Percentiles rank a stretch among this genome's conserved stretches.
These are phyloP conservation scores for Cryphonectria naterciae DNA, from an alignment of 2,329 filamentous ascomycete genomes.

Conservation along the genomic window DNA sequence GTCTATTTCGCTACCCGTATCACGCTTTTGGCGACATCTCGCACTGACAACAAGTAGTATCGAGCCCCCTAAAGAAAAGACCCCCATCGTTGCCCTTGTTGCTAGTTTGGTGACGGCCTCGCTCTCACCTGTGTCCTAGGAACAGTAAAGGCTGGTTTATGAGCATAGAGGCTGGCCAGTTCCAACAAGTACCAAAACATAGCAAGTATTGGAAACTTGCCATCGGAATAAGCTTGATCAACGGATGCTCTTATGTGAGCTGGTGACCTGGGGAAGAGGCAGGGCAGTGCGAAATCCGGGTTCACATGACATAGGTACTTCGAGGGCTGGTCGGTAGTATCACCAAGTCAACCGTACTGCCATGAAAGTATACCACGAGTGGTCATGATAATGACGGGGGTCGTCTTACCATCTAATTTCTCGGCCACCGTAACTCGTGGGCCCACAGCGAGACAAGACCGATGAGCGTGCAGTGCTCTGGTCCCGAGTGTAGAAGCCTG, in stretches of 20 bases:
- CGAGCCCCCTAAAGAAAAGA: not conserved
- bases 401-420: not conserved
- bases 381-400: not conserved
- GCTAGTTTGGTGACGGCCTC: not conserved
- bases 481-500: not conserved
- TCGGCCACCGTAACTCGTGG: not conserved
- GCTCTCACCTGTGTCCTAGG: not conserved
- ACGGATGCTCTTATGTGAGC: not conserved
- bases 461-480: not conserved
- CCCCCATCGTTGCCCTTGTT: not conserved
- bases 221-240: not conserved
- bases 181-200: not conserved
- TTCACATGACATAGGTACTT: not conserved
- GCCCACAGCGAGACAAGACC: not conserved
- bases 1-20: not conserved
- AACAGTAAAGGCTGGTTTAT: too few relatives aligned
- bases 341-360: not conserved
- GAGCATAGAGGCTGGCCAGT: not conserved
- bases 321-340: not conserved
- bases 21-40: not conserved
- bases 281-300: not conserved
- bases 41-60: not conserved
- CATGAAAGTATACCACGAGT: not conserved
- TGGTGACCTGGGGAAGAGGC: not conserved
- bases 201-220: not conserved